Percentiles rank a stretch among this genome's conserved stretches.
These are phyloP conservation scores for Pleurotus cornucopiae DNA, from an alignment of 768 basidiomycete species.

Conservation along the genomic window DNA sequence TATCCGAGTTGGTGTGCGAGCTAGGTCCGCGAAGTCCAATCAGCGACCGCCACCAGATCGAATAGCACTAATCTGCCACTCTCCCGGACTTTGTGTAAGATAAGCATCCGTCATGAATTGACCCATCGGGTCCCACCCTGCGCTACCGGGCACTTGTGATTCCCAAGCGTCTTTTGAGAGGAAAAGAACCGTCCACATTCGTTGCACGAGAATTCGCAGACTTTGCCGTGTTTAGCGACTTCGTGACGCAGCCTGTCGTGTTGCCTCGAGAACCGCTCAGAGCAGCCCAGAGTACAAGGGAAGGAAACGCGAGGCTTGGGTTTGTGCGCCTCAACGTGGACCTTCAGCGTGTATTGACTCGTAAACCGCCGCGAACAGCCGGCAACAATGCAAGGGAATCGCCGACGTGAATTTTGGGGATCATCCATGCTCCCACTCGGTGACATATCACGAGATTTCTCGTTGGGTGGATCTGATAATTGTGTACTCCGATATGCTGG, in stretches of 20 bases:
- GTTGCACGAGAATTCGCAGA: slow-evolving; percentile 50
- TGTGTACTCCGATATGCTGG: slow-evolving; percentile 6
- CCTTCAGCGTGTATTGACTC: slow-evolving; percentile 49
- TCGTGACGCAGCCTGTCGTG: slow-evolving; percentile 57
- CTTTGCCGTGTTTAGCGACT: slow-evolving; percentile 52
- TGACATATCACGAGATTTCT: slow-evolving; percentile 26
- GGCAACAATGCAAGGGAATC: slow-evolving; percentile 43
- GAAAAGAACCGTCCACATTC: slow-evolving; percentile 54
- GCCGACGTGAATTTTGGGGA: slow-evolving; percentile 29
- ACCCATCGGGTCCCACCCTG: slow-evolving; percentile 48
- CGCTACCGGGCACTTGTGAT: slow-evolving; percentile 53
- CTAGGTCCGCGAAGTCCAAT: background rate
- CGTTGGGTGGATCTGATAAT: background rate
- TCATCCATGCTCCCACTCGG: slow-evolving; percentile 28
- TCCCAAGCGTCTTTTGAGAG: slow-evolving; percentile 45
- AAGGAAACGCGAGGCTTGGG: slow-evolving; percentile 45
- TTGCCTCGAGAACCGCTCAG: slow-evolving; percentile 50
- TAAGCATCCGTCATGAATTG: slow-evolving; percentile 18
- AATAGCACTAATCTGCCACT: background rate
- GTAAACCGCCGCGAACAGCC: slow-evolving; percentile 48
- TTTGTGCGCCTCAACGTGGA: slow-evolving; percentile 53
- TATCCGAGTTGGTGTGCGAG: background rate
- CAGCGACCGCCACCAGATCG: background rate
- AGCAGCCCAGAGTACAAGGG: slow-evolving; percentile 51
- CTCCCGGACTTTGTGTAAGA: background rate